A percentile compares a stretch with the other conserved stretches of the same genome.
These are phyloP conservation scores for Jamesozyma rosinii DNA, from an alignment of 805 yeast species.

Conservation along the genomic window DNA sequence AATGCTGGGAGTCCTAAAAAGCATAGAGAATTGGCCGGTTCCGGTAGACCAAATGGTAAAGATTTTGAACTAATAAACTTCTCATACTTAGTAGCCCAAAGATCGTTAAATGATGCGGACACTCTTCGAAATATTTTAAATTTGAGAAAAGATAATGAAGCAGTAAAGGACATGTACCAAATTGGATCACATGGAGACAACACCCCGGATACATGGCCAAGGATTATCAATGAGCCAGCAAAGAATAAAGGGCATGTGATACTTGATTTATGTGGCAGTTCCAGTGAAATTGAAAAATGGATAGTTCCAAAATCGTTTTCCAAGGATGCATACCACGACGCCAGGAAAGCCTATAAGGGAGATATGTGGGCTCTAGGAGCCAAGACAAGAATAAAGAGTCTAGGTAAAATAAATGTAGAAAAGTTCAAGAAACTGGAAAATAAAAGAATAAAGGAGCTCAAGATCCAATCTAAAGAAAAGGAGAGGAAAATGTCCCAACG, in stretches of 20 bases:
- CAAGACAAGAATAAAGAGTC: slow-evolving; percentile 38
- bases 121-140: slow-evolving; percentile 36
- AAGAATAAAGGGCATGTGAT: slow-evolving; percentile 77
- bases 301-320: slow-evolving; percentile 71
- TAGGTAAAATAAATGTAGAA: slow-evolving; percentile 18
- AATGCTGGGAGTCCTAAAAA: slow-evolving; percentile 48
- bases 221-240: slow-evolving; percentile 61
- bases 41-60: slow-evolving; percentile 69
- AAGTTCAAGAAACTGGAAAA: slow-evolving; percentile 22
- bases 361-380: slow-evolving; percentile 79
- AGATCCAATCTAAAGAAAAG: slow-evolving; percentile 11
- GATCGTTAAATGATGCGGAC: slow-evolving; percentile 39
- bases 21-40: slow-evolving; percentile 42
- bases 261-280: slow-evolving; percentile 67
- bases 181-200: slow-evolving; percentile 21
- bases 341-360: slow-evolving; percentile 74
- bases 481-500: slow-evolving; percentile 14
- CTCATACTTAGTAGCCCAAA: slow-evolving; percentile 63
- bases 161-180: slow-evolving; percentile 10
- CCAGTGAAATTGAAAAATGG: slow-evolving; percentile 82
- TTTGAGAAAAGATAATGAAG: slow-evolving; percentile 28
- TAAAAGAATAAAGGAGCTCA: slow-evolving; percentile 16
- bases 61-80: slow-evolving; percentile 63
- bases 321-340: slow-evolving; percentile 75
- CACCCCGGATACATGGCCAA: slow-evolving; percentile 47